Evolutionary conservation across 164 flowering plant genomes (phyloP).

Genomic region (Annona squamosa): DNA sequence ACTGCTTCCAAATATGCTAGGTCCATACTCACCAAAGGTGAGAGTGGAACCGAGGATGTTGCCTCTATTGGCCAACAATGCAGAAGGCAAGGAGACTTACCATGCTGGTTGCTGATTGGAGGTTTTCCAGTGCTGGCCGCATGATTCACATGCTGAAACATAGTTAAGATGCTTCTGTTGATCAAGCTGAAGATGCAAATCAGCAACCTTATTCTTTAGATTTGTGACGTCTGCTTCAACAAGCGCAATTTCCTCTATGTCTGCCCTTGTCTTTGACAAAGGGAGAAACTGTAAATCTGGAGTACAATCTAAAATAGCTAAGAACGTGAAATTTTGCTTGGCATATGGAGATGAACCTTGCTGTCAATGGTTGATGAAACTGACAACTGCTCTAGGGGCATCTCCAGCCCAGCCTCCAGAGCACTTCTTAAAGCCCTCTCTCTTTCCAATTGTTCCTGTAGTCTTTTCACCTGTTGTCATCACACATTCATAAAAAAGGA

Average conservation of each 20-base stretch:
- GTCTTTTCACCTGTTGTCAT: slow-evolving; percentile 53
- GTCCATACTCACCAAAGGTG: too few species aligned
- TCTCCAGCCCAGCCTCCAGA: slow-evolving; percentile 61
- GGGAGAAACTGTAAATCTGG: slow-evolving; percentile 14
- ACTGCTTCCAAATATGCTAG: too few species aligned
- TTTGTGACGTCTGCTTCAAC: slow-evolving; percentile 58
- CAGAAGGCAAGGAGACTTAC: slow-evolving; percentile 25
- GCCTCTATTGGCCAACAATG: background rate
- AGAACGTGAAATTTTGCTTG: background rate
- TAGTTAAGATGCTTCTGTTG: slow-evolving; percentile 37
- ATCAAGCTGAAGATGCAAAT: slow-evolving; percentile 47
- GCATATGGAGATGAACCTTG: slow-evolving; percentile 43
- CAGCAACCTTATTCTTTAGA: slow-evolving; percentile 64
- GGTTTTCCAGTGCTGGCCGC: slow-evolving; percentile 22
- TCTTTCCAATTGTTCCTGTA: slow-evolving; percentile 65
- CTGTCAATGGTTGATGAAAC: slow-evolving; percentile 39
- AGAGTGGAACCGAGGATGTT: too few species aligned
- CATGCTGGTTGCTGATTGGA: slow-evolving; percentile 21
- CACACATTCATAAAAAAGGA: background rate
- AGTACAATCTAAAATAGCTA: slow-evolving; percentile 1
- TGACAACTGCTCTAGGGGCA: slow-evolving; percentile 21
- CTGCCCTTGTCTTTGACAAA: slow-evolving; percentile 52
- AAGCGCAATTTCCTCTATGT: slow-evolving; percentile 52
- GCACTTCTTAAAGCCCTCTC: slow-evolving; percentile 60
- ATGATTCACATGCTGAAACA: slow-evolving; percentile 20